Evolutionary conservation across 1,284 basidiomycete genomes (phyloP), one percentile per base, ranked within the genome.

Genomic region (Wallemia ichthyophaga): DNA sequence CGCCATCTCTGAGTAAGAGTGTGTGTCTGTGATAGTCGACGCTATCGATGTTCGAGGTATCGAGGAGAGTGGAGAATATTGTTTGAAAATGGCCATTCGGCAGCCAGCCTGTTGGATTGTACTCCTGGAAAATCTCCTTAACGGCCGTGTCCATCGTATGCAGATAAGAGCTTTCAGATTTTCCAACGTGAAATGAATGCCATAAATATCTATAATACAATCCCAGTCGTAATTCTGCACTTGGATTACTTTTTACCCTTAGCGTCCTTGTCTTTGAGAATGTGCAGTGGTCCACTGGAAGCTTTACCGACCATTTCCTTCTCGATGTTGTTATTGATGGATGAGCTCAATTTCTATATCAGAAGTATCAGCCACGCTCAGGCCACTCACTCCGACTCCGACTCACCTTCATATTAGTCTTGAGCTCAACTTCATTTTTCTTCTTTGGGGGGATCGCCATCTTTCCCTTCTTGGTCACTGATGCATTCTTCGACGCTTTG

Each of bases 261-360:
- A 13, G n/a, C n/a, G n/a, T 27, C 56, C 15, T 58, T 58, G 62
- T 78, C 78, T 71, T 81, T 83, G 85, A 91, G 85, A 69, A 91
- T 88, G 25, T 83, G 85, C 61, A 89, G 73, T 69, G 85, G 85
- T 59, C 84, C 82, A 33, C 78, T 74, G 3, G 82, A 83, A 13
- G 87, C 85, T n/a, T 85, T 84, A 59, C 78, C 73, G 27, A 85
- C 83, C 79, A 87, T 84, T 70, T 89, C 85, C 61, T 77, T 75
- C 70, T 92, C 87, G 65, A 92, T 87, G 27, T 82, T 84, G 68
- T 78, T 79, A 68, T 83, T 86, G 68, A 91, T 88, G 71, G 86
- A 87, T 60, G 84, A 80, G 62, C 82, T 83, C 62, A 92, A 73
- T 65, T 76, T 73, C 87, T 89, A 67, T 32, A 27, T 23, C 11